Evolutionary conservation across 306 rosid species (phyloP), one percentile per base, ranked within the genome.

Genomic region (Begonia masoniana): DNA sequence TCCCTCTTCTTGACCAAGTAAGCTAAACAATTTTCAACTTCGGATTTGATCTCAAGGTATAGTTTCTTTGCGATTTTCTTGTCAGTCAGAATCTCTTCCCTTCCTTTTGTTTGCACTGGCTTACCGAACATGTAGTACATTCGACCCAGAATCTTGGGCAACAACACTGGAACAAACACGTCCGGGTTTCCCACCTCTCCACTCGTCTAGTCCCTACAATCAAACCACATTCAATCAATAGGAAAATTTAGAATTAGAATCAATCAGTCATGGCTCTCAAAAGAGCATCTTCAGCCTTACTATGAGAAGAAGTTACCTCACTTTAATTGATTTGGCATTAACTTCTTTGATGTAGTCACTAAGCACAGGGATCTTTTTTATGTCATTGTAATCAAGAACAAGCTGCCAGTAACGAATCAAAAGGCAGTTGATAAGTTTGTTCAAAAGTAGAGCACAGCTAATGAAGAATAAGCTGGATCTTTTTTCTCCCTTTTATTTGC

Each of bases 71-170:
- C 96, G 15, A 15, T 70, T 56, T 81, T 70, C 75, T 56, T 83
- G 68, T 92, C 88, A 51, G 68, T 61, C 54, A 92, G 65, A 52
- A 79, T 53, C 17, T 72, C 76, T 58, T 86, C 79, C 74, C 61
- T 75, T 55, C 96, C 96, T 66, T 77, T 73, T 21, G 86, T 79
- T 57, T 64, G 65, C 58, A 92, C 76, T 2, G 99, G 95, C 74
- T 86, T 92, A 52, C 99, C 93, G 43, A 83, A 92, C 59, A 92
- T 64, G 74, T 62, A 72, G 77, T 92, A 92, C 53, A 71, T 73
- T 10, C 99, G 87, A 17, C 99, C 99, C 2, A 95, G 96, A 41
- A 83, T 9, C 64, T 88, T 84, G 11, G 97, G 97, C 42, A 63
- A 56, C 49, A 79, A 31, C 43, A 71, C 63, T 0, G 97, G 97